phyloP scores from a whole-genome alignment of 2,329 filamentous ascomycete genomes.

The Phyllosticta citriasiana region DNA sequence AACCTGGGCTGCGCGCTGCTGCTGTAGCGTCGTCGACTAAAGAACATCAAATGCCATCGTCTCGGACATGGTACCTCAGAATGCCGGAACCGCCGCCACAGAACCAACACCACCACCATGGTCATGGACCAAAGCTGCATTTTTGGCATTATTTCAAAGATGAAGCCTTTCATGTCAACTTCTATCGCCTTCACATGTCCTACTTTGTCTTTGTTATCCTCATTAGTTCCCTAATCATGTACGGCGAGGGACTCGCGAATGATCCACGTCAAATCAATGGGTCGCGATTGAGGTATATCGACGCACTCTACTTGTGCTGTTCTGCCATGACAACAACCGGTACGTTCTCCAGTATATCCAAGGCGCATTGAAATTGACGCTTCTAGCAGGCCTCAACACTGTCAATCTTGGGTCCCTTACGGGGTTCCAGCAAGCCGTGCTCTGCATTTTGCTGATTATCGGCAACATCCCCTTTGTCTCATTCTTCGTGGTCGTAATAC shows the following conservation, averaged over 20 bases:
- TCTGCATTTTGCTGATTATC: constrained; percentile 20
- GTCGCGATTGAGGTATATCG: constrained; percentile 17
- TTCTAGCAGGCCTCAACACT: constrained; percentile 17
- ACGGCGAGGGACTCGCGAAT: constrained; percentile 19
- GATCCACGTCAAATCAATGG: constrained; percentile 14
- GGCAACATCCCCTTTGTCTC: constrained; percentile 24
- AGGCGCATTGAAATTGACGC: not conserved
- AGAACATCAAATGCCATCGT: not conserved
- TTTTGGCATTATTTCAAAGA: constrained; percentile 8
- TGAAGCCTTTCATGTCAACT: constrained; percentile 9
- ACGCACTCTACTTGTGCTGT: constrained; percentile 20
- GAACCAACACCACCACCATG: not conserved
- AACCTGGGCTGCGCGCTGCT: not conserved
- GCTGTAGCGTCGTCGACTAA: not conserved
- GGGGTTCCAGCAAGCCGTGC: constrained; percentile 20
- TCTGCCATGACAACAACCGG: constrained; percentile 25
- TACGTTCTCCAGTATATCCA: not conserved
- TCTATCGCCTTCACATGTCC: constrained; percentile 19
- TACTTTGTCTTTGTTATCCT: constrained; percentile 21
- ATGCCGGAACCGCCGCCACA: not conserved
- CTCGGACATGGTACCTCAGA: not conserved
- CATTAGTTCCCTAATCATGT: constrained; percentile 20
- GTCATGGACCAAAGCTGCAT: constrained; percentile 6
- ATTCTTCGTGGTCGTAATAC: constrained; percentile 20
- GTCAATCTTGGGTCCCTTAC: constrained; percentile 19